These are phyloP conservation scores for Fusarium papillatum DNA, from an alignment of 2,329 filamentous ascomycete species.

Conservation along the genomic window DNA sequence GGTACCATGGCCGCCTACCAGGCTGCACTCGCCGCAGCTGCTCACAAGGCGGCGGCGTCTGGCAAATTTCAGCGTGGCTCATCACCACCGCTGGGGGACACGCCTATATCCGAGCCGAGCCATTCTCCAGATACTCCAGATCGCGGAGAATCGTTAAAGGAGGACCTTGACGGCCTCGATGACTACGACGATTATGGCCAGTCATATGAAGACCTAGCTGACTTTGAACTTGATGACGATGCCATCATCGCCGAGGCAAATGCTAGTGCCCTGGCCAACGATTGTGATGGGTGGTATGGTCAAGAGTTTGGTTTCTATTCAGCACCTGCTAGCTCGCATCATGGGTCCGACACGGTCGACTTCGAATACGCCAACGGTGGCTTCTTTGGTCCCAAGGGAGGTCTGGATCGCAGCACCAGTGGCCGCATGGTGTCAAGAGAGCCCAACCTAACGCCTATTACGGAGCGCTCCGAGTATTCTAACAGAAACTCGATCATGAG, in stretches of 20 bases:
- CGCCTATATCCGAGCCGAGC: constrained; percentile 20
- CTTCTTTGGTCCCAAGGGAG: constrained; percentile 85
- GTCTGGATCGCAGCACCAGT: constrained; percentile 77
- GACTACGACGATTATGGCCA: constrained; percentile 59
- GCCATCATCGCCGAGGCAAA: constrained; percentile 96
- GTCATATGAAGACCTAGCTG: constrained; percentile 73
- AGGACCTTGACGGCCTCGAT: constrained; percentile 58
- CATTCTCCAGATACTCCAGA: constrained; percentile 26
- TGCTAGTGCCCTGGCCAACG: constrained; percentile 91
- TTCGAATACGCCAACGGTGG: constrained; percentile 83
- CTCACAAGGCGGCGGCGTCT: constrained; percentile 80
- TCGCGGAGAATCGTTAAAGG: constrained; percentile 24
- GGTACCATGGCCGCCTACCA: constrained; percentile 76
- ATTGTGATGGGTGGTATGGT: constrained; percentile 94
- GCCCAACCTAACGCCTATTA: constrained; percentile 95
- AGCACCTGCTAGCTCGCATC: constrained; percentile 58
- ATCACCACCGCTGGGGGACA: constrained; percentile 53
- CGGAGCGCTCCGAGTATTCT: constrained; percentile 95
- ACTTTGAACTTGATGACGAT: constrained; percentile 84
- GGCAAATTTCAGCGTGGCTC: constrained; percentile 79
- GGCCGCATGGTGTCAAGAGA: constrained; percentile 83
- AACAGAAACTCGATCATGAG: constrained; percentile 93
- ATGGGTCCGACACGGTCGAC: constrained; percentile 57
- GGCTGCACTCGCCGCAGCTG: constrained; percentile 85
- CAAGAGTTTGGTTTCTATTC: constrained; percentile 98